Base-by-base conservation (phyloP, 106 monocot species). In the Phalaenopsis aphrodite region DNA sequence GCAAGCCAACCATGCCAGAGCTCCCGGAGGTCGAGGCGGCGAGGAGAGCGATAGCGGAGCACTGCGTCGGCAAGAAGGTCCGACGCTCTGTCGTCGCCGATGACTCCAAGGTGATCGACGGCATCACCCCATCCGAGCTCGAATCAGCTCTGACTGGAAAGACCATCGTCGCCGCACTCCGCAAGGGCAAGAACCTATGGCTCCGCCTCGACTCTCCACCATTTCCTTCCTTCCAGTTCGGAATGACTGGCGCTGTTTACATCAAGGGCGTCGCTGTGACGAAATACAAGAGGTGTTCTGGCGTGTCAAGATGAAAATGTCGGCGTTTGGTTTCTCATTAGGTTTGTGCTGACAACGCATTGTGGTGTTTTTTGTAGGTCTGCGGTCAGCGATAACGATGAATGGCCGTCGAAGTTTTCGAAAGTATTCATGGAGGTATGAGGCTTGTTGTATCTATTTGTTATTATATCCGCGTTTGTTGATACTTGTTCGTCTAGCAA, bases 141-240 rank as follows among this genome's bases (percentile, higher is more conserved):
- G 87, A 91, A 86, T 77, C 91, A 15, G 75, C 95, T 55, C 78
- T 96, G 55, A 48, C 24, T 21, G 94, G 94, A 2, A 89, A 84
- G 84, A 92, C 88, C 64, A 87, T 94, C 75, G 39, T 98, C 55
- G 87, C 87, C 76, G 92, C 92, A 37, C 86, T 82, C 24, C 81
- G 98, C 24, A 98, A 91, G 89, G 98, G 98, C 24, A 98, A 98
- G 84, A 91, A 91, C 81, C 89, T 98, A 68, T 98, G 98, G 98
- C 84, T 98, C 78, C 88, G 79, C 18, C 94, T 98, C 77, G 98
- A 94, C 75, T 85, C 82, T 30, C 94, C 94, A 49, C 98, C 98
- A 0, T 94, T 94, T 65, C 98, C 98, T 55, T 85, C 94, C 67
- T 98, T 98, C 85, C 97, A 97, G 64, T 97, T 97, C 61, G 96